Evolutionary conservation across 495 filamentous ascomycete species (phyloP), one percentile per base, ranked within the genome.

Genomic region (Hyaloscypha finlandica): DNA sequence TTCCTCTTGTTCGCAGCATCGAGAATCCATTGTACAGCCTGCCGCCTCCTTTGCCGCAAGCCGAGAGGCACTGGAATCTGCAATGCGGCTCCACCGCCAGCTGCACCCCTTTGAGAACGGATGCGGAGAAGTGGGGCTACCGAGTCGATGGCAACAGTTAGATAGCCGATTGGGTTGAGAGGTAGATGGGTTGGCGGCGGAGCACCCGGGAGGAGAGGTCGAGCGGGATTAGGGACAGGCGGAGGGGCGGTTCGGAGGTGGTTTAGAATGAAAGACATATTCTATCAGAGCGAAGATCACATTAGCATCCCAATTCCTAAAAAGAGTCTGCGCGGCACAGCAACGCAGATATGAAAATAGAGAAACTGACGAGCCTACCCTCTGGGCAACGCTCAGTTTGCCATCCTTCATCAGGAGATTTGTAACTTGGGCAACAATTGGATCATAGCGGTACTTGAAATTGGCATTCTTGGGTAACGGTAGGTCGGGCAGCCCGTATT

Each of bases 71-170:
- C 81, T 0, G 95, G 95, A 39, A 97, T 83, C 58, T 93, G 91
- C 60, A 97, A 83, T 19, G 92, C 86, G 14, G 84, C 81, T 76
- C 95, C 95, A 79, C 95, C 95, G 78, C 93, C 93, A 1, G 90
- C 91, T 39, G 91, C 84, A 70, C 92, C 92, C 76, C 88, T 90
- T 73, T 90, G 84, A 37, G 81, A 81, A 29, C 87, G 85, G 72
- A 98, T 86, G 33, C 89, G 89, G 72, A 98, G 78, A 29, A 99
- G 82, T 25, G 95, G 95, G 14, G 93, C 92, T n/a, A 98, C 90
- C 12, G 92, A 96, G 83, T 99, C 95, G 74, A 99, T 89, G n/a
- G 94, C 92, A 45, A 94, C 79, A 0, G 88, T 91, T 48, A 97
- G 86, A 78, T 93, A 93, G 54, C 86, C 81, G 35, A 93, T 80